Conservation (phyloP, 805 yeast species). For the Nakazawaea ishiwadae region DNA sequence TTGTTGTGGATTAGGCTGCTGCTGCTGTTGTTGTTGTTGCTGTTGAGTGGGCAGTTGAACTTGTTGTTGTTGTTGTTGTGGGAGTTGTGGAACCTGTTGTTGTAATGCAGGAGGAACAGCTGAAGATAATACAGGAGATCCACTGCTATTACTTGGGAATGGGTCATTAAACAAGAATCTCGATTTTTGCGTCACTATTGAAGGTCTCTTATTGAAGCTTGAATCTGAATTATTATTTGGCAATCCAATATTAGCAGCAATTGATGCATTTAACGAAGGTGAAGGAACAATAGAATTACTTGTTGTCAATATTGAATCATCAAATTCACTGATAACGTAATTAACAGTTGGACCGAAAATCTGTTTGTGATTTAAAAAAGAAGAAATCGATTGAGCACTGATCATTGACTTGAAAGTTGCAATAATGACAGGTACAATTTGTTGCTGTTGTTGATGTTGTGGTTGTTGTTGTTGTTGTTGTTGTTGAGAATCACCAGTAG, state of each 20-base stretch:
- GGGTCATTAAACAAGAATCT: conserved; percentile 70
- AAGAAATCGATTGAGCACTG: conserved; percentile 39
- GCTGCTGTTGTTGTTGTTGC: conserved; percentile 4
- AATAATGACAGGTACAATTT: conserved; percentile 28
- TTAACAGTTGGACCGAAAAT: conserved; percentile 48
- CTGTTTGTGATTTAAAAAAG: conserved; percentile 33
- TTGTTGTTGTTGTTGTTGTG: conserved; percentile 3
- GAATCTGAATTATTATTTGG: conserved; percentile 4
- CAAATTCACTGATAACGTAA: conserved; percentile 34
- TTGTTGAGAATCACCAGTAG: conserved; percentile 6
- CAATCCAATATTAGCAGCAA: background rate
- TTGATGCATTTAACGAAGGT: conserved; percentile 11
- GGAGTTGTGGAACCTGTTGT: conserved; percentile 9
- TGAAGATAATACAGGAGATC: conserved; percentile 13
- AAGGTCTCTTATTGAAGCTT: conserved; percentile 39
- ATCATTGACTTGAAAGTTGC: conserved; percentile 42
- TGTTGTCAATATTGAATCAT: conserved; percentile 24
- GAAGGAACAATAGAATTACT: conserved; percentile 14
- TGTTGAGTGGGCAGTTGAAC: background rate
- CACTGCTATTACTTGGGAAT: conserved; percentile 22
- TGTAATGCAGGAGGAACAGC: conserved; percentile 11
- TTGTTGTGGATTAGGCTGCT: conserved; percentile 9
- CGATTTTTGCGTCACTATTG: conserved; percentile 56
- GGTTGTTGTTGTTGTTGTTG: conserved; percentile 15
- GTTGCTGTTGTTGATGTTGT: no score